Conservation (phyloP, 441 rosid species). For the Theobroma grandiflorum region DNA sequence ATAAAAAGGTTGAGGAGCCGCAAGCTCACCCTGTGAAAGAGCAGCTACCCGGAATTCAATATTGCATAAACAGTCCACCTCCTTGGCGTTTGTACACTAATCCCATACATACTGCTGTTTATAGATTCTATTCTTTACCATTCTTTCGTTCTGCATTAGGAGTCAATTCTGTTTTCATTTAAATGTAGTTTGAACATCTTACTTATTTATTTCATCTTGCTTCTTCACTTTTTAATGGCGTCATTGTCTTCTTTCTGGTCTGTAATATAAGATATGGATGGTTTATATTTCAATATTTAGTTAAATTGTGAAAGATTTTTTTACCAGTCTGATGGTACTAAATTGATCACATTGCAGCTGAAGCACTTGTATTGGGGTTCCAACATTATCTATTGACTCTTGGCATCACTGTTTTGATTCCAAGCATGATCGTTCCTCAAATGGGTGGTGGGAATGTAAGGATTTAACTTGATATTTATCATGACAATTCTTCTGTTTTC, state of each 20-base stretch:
- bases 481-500: neutral
- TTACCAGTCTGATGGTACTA: too few relatives aligned
- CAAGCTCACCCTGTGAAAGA: conserved; percentile 62
- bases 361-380: conserved; percentile 69
- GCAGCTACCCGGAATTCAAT: conserved; percentile 56
- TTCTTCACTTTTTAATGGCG: neutral
- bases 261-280: neutral
- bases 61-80: conserved; percentile 59
- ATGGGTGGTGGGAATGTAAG: conserved; percentile 87
- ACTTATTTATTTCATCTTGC: too few relatives aligned
- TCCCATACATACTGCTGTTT: neutral
- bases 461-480: neutral
- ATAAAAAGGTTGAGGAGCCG: conserved; percentile 39
- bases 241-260: neutral
- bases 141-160: too few relatives aligned
- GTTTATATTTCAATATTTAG: neutral
- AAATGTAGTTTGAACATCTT: too few relatives aligned
- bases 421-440: conserved; percentile 75
- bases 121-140: neutral
- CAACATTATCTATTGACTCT: conserved; percentile 76
- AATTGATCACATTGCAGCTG: conserved; percentile 50
- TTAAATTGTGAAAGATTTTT: neutral
- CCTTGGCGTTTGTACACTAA: conserved; percentile 50
- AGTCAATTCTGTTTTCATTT: too few relatives aligned
- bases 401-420: conserved; percentile 75